A percentile compares a stretch with the other conserved stretches of the same genome.
phyloP scores from a whole-genome alignment of 148 eudicot species.

The Rhododendron ovatum region DNA sequence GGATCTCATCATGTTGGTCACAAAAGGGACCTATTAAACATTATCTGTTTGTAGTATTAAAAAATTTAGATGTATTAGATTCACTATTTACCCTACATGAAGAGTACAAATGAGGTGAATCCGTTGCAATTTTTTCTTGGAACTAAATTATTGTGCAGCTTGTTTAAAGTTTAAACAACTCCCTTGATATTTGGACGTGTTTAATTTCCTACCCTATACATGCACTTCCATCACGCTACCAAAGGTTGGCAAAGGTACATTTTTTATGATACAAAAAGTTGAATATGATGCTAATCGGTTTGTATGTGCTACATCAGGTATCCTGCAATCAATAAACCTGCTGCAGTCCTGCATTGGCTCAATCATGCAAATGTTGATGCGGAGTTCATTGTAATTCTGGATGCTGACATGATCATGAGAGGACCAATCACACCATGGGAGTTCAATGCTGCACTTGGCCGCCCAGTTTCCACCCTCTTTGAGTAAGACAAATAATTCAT shows the following conservation, averaged over 20 bases:
- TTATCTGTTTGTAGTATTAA: not conserved
- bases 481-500: constrained; percentile 41
- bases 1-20: not conserved
- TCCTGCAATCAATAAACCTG: constrained; percentile 97
- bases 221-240: not conserved
- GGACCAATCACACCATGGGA: constrained; percentile 98
- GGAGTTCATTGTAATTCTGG: constrained; percentile 77
- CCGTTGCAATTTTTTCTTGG: not conserved
- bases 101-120: not conserved
- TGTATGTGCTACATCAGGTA: constrained; percentile 44
- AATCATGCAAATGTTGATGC: constrained; percentile 81
- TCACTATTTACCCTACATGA: not conserved
- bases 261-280: not conserved
- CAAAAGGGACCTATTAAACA: not conserved
- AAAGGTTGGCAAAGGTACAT: not conserved
- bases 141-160: not conserved
- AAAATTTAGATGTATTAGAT: not conserved
- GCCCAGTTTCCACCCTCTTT: constrained; percentile 90
- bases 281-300: not conserved
- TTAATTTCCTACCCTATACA: not conserved
- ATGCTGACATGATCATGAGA: constrained; percentile 97
- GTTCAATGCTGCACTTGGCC: constrained; percentile 72
- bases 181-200: not conserved
- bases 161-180: too few species aligned
- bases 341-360: constrained; percentile 88